Conservation (phyloP, 177 flowering plant genomes). For the Vitis hybrid region DNA sequence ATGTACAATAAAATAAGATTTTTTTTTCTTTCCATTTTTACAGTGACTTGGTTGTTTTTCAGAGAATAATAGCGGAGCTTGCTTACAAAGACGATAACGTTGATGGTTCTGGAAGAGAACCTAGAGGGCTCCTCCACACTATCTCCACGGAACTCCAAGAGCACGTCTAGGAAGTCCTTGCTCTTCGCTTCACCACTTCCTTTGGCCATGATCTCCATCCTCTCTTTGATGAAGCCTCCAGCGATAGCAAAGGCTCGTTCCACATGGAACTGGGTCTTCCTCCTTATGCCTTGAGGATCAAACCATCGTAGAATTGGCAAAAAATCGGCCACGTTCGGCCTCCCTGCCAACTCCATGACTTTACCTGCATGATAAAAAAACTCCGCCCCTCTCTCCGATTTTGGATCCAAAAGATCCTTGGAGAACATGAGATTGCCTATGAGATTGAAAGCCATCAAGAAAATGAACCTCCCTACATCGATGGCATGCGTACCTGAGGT, state of each 20-base stretch:
- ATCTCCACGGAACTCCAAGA: constrained; percentile 43
- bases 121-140: constrained; percentile 35
- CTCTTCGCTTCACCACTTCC: constrained; percentile 16
- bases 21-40: too few relatives aligned
- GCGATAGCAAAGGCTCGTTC: constrained; percentile 51
- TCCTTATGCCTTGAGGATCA: constrained; percentile 65
- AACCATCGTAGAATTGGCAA: constrained; percentile 49
- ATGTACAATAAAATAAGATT: neutral
- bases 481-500: constrained; percentile 23
- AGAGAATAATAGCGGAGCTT: neutral
- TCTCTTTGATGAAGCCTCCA: constrained; percentile 47
- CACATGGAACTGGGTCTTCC: constrained; percentile 44
- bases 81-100: constrained; percentile 54
- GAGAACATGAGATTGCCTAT: constrained; percentile 61
- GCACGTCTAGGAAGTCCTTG: constrained; percentile 53
- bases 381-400: constrained; percentile 45
- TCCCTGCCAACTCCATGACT: constrained; percentile 54
- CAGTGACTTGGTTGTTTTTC: too few relatives aligned
- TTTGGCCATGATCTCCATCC: constrained; percentile 19
- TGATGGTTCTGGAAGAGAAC: constrained; percentile 53
- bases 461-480: constrained; percentile 52
- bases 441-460: constrained; percentile 58
- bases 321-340: constrained; percentile 66
- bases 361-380: constrained; percentile 46
- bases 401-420: constrained; percentile 51